phyloP scores from a whole-genome alignment of 495 filamentous ascomycete genomes.

The Penicillium bovifimosum region DNA sequence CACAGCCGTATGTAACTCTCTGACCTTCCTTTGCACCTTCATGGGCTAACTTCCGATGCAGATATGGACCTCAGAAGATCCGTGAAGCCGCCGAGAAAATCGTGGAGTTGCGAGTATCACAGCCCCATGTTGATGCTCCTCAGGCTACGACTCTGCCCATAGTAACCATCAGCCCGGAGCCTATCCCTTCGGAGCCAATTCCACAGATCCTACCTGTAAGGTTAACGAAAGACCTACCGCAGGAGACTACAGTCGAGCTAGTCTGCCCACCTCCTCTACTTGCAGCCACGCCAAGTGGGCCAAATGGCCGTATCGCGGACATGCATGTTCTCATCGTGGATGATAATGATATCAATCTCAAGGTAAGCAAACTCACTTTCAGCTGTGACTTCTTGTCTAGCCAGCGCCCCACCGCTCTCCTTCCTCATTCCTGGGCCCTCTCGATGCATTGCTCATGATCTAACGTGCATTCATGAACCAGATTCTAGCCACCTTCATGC shows the following conservation, averaged over 20 bases:
- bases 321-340: conserved; percentile 31
- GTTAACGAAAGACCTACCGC: neutral
- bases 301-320: neutral
- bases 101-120: neutral
- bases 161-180: no score
- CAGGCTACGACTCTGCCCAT: no score
- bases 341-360: conserved; percentile 37
- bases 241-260: neutral
- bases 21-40: neutral
- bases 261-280: neutral
- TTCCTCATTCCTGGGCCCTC: no score
- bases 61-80: conserved; percentile 15
- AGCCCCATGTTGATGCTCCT: neutral
- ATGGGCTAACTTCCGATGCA: neutral
- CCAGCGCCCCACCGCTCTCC: no score
- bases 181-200: neutral
- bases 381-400: no score
- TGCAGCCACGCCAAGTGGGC: neutral
- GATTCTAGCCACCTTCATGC: conserved; percentile 32
- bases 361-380: neutral
- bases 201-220: neutral
- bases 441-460: neutral
- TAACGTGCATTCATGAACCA: neutral
- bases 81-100: conserved; percentile 1
- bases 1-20: conserved; percentile 12